These are phyloP conservation scores for Pseudoturritis turrita DNA, from an alignment of 345 rosid genomes.

Conservation along the genomic window DNA sequence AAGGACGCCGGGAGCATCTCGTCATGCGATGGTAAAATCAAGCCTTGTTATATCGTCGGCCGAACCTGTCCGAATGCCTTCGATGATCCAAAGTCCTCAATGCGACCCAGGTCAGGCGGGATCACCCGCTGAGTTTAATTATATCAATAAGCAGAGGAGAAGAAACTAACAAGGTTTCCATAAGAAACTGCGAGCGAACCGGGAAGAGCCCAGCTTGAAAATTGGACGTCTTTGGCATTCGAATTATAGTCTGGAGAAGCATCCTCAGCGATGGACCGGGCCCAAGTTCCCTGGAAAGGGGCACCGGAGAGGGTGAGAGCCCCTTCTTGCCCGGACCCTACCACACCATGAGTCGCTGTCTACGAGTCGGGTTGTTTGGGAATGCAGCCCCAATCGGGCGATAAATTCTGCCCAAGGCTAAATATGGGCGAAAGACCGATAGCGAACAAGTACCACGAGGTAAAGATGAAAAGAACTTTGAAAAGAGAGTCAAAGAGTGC, in stretches of 20 bases:
- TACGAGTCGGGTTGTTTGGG: constrained; percentile 10
- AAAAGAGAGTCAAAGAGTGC: not conserved
- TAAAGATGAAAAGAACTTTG: not conserved
- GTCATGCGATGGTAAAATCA: too few species aligned
- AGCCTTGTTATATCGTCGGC: too few species aligned
- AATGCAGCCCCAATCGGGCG: not conserved
- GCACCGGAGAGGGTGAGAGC: not conserved
- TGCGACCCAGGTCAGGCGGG: too few species aligned
- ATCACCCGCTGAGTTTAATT: too few species aligned
- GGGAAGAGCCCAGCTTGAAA: constrained; percentile 23
- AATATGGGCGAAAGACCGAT: too few species aligned
- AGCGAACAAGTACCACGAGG: not conserved
- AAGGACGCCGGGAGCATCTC: too few species aligned
- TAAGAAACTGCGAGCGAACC: constrained; percentile 32
- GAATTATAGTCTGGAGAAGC: constrained; percentile 24
- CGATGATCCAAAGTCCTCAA: too few species aligned
- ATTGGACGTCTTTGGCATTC: not conserved
- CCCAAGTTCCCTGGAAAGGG: not conserved
- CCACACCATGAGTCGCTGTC: not conserved
- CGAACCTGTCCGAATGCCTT: too few species aligned
- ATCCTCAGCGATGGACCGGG: constrained; percentile 7
- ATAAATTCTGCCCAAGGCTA: too few species aligned
- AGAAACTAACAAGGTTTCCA: constrained; percentile 32
- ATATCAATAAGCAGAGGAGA: too few species aligned
- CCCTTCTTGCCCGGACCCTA: not conserved